Percentiles rank a stretch among this genome's conserved stretches.
Evolutionary conservation across 2,329 filamentous ascomycete species (phyloP).

Genomic region (Penicillium sp.): DNA sequence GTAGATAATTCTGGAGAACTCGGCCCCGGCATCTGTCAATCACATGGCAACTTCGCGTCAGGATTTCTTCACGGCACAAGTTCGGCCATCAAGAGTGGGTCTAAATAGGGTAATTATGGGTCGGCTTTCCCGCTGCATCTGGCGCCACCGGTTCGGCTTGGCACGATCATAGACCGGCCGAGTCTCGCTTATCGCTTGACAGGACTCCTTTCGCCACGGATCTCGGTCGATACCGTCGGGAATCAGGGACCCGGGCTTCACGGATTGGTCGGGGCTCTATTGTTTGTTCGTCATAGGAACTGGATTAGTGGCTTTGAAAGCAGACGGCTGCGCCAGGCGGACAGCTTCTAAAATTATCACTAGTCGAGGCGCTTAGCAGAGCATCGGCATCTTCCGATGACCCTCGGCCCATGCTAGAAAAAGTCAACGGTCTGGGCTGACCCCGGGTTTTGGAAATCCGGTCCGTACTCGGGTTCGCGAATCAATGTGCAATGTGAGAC

Average conservation of each 20-base stretch:
- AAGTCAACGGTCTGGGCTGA: neutral
- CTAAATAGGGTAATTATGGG: neutral
- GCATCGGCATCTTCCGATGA: neutral
- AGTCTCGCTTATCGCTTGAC: neutral
- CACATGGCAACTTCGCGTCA: conserved; percentile 7
- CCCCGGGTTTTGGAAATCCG: neutral
- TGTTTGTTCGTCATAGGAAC: neutral
- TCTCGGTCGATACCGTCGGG: neutral
- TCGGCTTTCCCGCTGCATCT: neutral
- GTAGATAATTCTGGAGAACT: neutral
- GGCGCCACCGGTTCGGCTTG: neutral
- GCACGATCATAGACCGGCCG: neutral
- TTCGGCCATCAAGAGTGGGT: conserved; percentile 5
- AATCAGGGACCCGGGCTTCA: neutral
- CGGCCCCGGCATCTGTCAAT: neutral
- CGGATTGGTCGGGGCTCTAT: neutral
- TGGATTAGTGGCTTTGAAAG: neutral
- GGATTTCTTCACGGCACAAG: neutral
- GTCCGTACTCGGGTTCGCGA: neutral
- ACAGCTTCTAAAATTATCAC: neutral
- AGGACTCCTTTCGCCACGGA: neutral
- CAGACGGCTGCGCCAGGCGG: neutral
- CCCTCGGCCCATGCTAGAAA: neutral
- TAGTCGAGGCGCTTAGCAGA: neutral
- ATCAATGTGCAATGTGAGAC: neutral